Percentiles rank a stretch among this genome's conserved stretches.
These are phyloP conservation scores for Alternaria sp. DNA, from an alignment of 2,329 filamentous ascomycete genomes.

Conservation along the genomic window DNA sequence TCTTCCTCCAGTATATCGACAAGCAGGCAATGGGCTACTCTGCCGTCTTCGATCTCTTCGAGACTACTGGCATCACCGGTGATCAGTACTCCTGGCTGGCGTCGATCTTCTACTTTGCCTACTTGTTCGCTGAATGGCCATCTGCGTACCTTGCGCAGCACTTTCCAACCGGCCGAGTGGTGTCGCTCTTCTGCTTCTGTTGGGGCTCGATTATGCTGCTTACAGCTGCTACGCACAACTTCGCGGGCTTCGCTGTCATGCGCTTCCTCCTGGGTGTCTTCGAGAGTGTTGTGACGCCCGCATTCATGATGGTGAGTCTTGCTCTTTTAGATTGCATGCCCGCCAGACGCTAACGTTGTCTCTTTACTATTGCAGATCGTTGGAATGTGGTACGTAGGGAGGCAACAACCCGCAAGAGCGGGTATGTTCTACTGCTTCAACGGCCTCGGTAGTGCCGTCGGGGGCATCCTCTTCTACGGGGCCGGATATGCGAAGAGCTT, in stretches of 20 bases:
- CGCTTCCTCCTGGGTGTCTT: constrained; percentile 30
- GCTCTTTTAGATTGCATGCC: neutral
- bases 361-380: neutral
- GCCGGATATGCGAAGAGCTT: constrained; percentile 52
- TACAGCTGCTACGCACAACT: constrained; percentile 27
- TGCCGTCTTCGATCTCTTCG: constrained; percentile 63
- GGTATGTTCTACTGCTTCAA: constrained; percentile 34
- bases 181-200: constrained; percentile 26
- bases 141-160: constrained; percentile 37
- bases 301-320: constrained; percentile 26
- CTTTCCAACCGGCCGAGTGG: constrained; percentile 41
- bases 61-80: constrained; percentile 55
- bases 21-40: constrained; percentile 62
- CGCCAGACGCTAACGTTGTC: neutral
- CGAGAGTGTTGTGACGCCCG: constrained; percentile 27
- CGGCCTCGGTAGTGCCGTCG: constrained; percentile 25
- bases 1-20: constrained; percentile 62
- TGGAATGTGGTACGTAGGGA: constrained; percentile 12
- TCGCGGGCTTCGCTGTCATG: constrained; percentile 25
- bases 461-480: constrained; percentile 47
- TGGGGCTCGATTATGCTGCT: constrained; percentile 28
- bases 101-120: constrained; percentile 62
- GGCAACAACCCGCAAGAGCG: constrained; percentile 27
- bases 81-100: constrained; percentile 62
- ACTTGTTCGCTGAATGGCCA: constrained; percentile 29